Evolutionary conservation across 2,329 filamentous ascomycete genomes (phyloP), one percentile per base, ranked within the genome.

Genomic region (Byssoonygena ceratinophila): DNA sequence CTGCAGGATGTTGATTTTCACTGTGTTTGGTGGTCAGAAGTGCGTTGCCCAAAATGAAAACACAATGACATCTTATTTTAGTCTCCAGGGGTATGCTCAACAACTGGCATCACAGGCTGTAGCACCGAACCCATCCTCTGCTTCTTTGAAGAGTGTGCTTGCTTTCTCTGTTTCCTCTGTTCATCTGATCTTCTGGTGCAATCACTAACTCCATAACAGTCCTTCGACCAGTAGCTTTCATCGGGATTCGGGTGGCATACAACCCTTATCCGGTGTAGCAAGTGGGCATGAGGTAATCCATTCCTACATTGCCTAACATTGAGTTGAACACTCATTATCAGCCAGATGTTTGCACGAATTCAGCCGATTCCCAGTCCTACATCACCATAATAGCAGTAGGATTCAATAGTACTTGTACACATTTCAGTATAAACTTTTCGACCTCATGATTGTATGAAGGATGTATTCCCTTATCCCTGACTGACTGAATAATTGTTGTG

Each of bases 71-170:
- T 9, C 47, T 50, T 29, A 50, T 31, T 41, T 16, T 16, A 49
- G 34, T 50, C 34, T 50, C 47, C 16, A 50, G 47, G 47, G 47
- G 20, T 50, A 50, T 50, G 47, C 2, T 41, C 47, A 50, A 40
- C 47, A 50, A 32, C 5, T 41, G 12, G 41, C 47, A 31, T 18
- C 36, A 50, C 37, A 32, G 23, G 11, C 20, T 50, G 36, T 32
- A 46, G 44, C 44, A 46, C 31, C 44, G 20, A 36, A 2, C 16
- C 25, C 36, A 46, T 36, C 2, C 20, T 46, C 44, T 46, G 16
- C 29, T 25, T 36, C 44, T 46, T 34, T 29, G 34, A n/a, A 34
- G 44, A 34, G 29, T 34, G 44, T 36, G 16, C 34, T 27, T n/a
- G 14, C 29, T 36, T 46, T 9, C 44, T 46, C 36, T 46, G 27